Base-by-base conservation (phyloP, 2,329 filamentous ascomycete species). In the Penicillium fuscoglaucum region DNA sequence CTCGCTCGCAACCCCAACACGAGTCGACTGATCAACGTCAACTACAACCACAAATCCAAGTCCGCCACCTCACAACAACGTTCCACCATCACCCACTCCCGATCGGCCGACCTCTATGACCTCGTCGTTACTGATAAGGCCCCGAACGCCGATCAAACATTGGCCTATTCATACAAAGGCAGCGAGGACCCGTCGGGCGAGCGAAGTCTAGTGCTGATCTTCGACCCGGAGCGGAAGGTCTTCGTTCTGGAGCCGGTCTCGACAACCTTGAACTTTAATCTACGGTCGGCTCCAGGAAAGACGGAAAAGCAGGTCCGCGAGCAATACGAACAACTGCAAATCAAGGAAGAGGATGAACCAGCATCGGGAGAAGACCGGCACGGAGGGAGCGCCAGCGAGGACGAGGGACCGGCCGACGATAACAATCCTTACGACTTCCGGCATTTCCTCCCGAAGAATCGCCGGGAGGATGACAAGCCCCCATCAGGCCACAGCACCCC, bases 221-320 rank as follows among this genome's bases (percentile, higher is more conserved):
- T 93, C 70, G 90, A 96, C 73, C 82, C 88, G 9, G 79, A 82
- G 19, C 86, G 85, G 52, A 86, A 93, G 69, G 88, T 84, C 56
- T 95, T 95, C 65, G 86, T 95, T 29, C 82, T 97, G 55, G 91
- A 97, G 77, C 87, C 86, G 52, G 80, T 97, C 55, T 86, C 91
- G 70, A 89, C 87, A n/a, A 87, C 87, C 40, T 89, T 96, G 76
- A 88, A 91, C 69, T 93, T 96, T 88, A 97, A 96, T 74, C 78
- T 96, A 54, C 86, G 84, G 52, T 85, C 83, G 55, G 86, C 86
- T 15, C 90, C 89, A 2, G 84, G 82, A 63, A 87, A 88, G 67
- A 78, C 81, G 54, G 85, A 90, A 53, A 83, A 84, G 31, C 85
- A 83, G 67, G 80, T 96, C 41, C 82, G 84, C 48, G 82, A 85